Evolutionary conservation across 352 stramenopile species (phyloP).

Genomic region (Phytophthora citricola): DNA sequence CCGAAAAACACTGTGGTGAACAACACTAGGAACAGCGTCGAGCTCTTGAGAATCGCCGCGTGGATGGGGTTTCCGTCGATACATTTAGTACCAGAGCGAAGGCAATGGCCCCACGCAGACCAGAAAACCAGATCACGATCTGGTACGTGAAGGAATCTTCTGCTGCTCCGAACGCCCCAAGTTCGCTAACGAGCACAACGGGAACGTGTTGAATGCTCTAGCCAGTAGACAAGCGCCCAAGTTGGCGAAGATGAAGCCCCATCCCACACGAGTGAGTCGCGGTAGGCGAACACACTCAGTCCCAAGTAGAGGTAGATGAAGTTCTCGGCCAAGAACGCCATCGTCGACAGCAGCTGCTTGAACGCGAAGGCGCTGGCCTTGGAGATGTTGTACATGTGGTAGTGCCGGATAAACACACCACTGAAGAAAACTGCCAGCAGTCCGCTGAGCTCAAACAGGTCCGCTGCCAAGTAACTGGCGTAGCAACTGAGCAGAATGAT

Average conservation of each 20-base stretch:
- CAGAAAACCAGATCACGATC: conserved; percentile 93
- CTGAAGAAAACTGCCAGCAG: conserved; percentile 94
- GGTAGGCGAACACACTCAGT: conserved; percentile 75
- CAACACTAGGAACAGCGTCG: conserved; percentile 71
- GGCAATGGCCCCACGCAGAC: conserved; percentile 92
- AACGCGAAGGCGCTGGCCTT: conserved; percentile 61
- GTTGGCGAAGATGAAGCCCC: conserved; percentile 65
- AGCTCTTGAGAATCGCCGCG: conserved; percentile 66
- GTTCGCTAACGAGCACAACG: conserved; percentile 71
- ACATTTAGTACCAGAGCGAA: conserved; percentile 91
- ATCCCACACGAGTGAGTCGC: conserved; percentile 70
- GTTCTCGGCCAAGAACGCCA: conserved; percentile 76
- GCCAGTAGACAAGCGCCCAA: conserved; percentile 55
- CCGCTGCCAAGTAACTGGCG: conserved; percentile 72
- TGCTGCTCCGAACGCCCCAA: conserved; percentile 35
- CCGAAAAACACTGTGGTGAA: conserved; percentile 72
- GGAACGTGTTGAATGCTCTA: conserved; percentile 75
- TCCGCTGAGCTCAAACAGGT: conserved; percentile 77
- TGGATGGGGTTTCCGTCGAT: conserved; percentile 46
- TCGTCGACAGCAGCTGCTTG: conserved; percentile 64
- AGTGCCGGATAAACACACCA: conserved; percentile 78
- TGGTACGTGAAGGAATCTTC: conserved; percentile 71
- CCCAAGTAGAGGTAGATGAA: conserved; percentile 81
- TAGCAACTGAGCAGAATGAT: conserved; percentile 81
- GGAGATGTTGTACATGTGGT: conserved; percentile 79